phyloP scores from a whole-genome alignment of 305 asterid genomes.

The Fraxinus floribunda region DNA sequence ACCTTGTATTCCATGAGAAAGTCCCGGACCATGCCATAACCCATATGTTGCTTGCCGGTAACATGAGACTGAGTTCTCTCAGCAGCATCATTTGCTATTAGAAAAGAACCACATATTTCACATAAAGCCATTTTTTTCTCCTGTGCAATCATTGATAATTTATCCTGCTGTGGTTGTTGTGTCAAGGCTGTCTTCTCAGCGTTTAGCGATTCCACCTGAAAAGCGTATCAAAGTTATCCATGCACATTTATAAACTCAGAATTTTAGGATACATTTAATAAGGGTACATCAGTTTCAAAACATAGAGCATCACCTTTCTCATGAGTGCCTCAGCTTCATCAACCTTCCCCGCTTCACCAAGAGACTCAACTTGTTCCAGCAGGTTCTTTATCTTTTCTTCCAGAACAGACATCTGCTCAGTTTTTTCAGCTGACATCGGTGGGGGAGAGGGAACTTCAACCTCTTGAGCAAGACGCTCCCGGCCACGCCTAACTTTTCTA shows the following conservation, averaged over 20 bases:
- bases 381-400: constrained; percentile 94
- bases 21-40: constrained; percentile 93
- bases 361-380: constrained; percentile 97
- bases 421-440: constrained; percentile 89
- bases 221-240: constrained; percentile 15
- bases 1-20: constrained; percentile 81
- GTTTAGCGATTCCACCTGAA: constrained; percentile 87
- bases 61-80: constrained; percentile 98
- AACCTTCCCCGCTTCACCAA: constrained; percentile 97
- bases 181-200: constrained; percentile 73
- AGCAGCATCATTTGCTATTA: constrained; percentile 94
- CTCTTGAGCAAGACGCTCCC: constrained; percentile 93
- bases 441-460: constrained; percentile 86
- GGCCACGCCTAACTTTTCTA: constrained; percentile 94
- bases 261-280: background rate
- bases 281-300: background rate
- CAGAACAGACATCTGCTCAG: constrained; percentile 78
- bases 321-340: constrained; percentile 99
- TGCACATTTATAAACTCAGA: background rate
- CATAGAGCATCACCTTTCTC: constrained; percentile 65
- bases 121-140: constrained; percentile 98
- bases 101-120: constrained; percentile 95
- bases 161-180: constrained; percentile 76
- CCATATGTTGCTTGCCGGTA: constrained; percentile 96
- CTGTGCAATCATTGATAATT: constrained; percentile 70